Percentiles rank a stretch among this genome's conserved stretches.
Conservation (phyloP, 805 yeast genomes). For the Candida chilensis region DNA sequence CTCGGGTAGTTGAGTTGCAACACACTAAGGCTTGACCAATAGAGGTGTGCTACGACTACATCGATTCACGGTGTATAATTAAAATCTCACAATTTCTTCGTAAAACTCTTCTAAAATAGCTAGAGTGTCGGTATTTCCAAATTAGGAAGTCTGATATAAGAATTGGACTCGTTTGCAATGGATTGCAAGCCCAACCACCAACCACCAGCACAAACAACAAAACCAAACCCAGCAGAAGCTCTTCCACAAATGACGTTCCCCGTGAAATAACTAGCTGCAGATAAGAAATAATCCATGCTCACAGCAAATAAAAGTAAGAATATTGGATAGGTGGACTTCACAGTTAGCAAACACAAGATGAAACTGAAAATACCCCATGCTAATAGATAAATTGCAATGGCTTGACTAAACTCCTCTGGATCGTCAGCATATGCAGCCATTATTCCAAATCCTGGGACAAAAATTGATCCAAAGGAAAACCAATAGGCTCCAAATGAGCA, state of each 20-base stretch:
- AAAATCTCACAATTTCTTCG: no score
- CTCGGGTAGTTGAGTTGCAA: no score
- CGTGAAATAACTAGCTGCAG: conserved; percentile 42
- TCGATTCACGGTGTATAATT: no score
- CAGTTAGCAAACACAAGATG: conserved; percentile 41
- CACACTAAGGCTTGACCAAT: no score
- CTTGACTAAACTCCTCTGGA: conserved; percentile 30
- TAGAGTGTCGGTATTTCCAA: no score
- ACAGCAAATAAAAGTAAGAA: conserved; percentile 45
- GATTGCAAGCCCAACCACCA: conserved; percentile 61
- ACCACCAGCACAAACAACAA: conserved; percentile 44
- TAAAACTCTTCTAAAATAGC: no score
- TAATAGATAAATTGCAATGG: conserved; percentile 50
- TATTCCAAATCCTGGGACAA: conserved; percentile 53
- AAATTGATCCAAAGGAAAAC: conserved; percentile 55
- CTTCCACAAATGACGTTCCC: conserved; percentile 26
- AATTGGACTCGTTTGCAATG: conserved; percentile 47
- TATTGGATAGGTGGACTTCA: conserved; percentile 59
- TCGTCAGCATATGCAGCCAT: conserved; percentile 38
- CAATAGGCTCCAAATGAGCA: conserved; percentile 64
- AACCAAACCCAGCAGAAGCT: conserved; percentile 59
- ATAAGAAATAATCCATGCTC: conserved; percentile 43
- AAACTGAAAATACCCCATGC: conserved; percentile 62
- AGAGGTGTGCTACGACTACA: no score
- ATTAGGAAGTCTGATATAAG: no score